Percentiles rank a stretch among this genome's conserved stretches.
phyloP scores from a whole-genome alignment of 352 stramenopile genomes.

The Phytophthora agathidicida region DNA sequence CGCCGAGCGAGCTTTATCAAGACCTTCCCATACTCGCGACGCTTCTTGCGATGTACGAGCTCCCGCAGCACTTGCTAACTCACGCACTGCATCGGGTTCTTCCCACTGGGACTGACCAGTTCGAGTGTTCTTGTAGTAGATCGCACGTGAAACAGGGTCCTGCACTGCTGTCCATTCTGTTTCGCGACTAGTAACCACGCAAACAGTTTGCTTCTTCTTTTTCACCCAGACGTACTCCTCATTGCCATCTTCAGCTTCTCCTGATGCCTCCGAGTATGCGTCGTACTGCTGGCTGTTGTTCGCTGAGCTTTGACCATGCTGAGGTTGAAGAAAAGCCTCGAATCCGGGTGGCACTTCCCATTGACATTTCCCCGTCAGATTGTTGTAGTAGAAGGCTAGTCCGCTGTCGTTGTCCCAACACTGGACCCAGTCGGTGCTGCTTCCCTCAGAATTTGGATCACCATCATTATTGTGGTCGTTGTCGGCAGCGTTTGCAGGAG shows the following conservation, averaged over 20 bases:
- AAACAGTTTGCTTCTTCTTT: conserved; percentile 73
- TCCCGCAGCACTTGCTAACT: conserved; percentile 52
- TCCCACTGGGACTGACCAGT: conserved; percentile 76
- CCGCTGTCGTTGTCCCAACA: conserved; percentile 67
- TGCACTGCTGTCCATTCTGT: conserved; percentile 71
- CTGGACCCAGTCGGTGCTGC: conserved; percentile 49
- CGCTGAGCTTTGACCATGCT: conserved; percentile 21
- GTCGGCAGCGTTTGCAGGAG: conserved; percentile 52
- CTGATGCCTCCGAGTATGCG: conserved; percentile 8
- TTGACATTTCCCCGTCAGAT: conserved; percentile 72
- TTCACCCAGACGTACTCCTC: conserved; percentile 79
- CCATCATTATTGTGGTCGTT: conserved; percentile 12
- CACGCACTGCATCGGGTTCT: conserved; percentile 64
- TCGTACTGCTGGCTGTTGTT: conserved; percentile 34
- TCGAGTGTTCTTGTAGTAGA: conserved; percentile 78
- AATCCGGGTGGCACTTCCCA: conserved; percentile 59
- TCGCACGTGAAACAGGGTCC: conserved; percentile 55
- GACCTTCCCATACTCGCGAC: conserved; percentile 60
- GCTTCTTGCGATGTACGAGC: conserved; percentile 62
- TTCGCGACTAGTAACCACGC: conserved; percentile 62
- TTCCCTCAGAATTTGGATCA: conserved; percentile 10
- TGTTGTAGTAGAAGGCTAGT: conserved; percentile 76
- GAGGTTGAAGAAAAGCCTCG: conserved; percentile 30
- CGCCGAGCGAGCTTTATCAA: conserved; percentile 48
- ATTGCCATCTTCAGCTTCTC: conserved; percentile 27